A percentile compares a stretch with the other conserved stretches of the same genome.
Evolutionary conservation across 768 basidiomycete species (phyloP).

Genomic region (Boletus patriciae): DNA sequence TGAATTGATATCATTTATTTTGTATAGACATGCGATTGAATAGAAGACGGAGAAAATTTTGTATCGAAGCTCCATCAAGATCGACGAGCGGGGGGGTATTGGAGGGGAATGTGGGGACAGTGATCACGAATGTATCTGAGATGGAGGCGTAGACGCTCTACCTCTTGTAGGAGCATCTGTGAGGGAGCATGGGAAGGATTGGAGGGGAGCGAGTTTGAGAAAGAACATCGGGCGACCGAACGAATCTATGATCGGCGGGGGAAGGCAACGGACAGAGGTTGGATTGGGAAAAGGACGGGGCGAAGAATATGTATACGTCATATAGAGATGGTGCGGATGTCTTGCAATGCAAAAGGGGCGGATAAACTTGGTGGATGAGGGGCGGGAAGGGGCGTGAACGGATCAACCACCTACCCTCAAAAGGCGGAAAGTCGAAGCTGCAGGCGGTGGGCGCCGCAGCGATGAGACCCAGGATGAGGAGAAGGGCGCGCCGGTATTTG

Average conservation of each 20-base stretch:
- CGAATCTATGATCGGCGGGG: conserved; percentile 52
- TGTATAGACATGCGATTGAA: conserved; percentile 5
- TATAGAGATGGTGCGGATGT: conserved; percentile 51
- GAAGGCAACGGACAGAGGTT: conserved; percentile 49
- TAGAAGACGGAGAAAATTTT: conserved; percentile 43
- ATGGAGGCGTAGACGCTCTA: conserved; percentile 60
- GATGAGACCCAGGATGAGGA: background rate
- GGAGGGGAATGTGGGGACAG: conserved; percentile 45
- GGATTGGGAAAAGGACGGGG: conserved; percentile 38
- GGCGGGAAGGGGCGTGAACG: conserved; percentile 8
- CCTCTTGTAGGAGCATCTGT: conserved; percentile 45
- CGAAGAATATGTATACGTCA: conserved; percentile 50
- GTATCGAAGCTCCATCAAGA: conserved; percentile 54
- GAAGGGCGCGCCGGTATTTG: conserved; percentile 57
- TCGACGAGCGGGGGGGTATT: conserved; percentile 71
- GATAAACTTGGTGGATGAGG: conserved; percentile 45
- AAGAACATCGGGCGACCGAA: conserved; percentile 66
- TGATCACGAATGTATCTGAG: conserved; percentile 49
- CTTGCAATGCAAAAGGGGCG: conserved; percentile 61
- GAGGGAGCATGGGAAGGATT: conserved; percentile 37
- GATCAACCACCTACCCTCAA: conserved; percentile 49
- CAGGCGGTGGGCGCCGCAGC: background rate
- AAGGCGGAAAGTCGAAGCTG: conserved; percentile 60
- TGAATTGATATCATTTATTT: conserved; percentile 5
- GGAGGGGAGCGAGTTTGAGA: conserved; percentile 46